Evolutionary conservation across 2,329 filamentous ascomycete genomes (phyloP).

Genomic region (Cercospora canescens): DNA sequence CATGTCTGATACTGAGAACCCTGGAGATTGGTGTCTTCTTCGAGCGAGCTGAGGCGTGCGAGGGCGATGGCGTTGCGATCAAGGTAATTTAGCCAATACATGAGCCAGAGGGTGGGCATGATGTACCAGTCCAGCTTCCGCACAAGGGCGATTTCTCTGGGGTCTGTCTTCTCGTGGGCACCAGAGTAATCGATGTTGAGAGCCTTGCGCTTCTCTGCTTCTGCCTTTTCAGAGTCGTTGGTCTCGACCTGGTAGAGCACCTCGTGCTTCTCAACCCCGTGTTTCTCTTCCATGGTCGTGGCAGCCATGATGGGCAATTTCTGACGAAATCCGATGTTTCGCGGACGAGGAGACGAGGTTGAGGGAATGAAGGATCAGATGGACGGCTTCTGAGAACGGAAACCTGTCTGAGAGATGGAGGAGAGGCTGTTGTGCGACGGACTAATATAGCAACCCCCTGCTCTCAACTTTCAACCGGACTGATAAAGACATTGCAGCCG

Average conservation of each 20-base stretch:
- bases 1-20: constrained; percentile 46
- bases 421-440: constrained; percentile 11
- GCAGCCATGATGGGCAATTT: constrained; percentile 16
- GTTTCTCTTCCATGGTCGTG: constrained; percentile 16
- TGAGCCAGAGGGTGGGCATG: constrained; percentile 10
- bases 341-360: not conserved
- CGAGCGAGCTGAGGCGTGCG: constrained; percentile 35
- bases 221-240: constrained; percentile 31
- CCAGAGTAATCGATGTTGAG: constrained; percentile 31
- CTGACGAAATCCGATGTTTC: not conserved
- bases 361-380: constrained; percentile 1
- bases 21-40: constrained; percentile 46
- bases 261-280: constrained; percentile 32
- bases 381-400: constrained; percentile 3
- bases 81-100: constrained; percentile 73
- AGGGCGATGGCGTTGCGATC: constrained; percentile 40
- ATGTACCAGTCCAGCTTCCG: constrained; percentile 9
- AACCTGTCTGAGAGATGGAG: constrained; percentile 1
- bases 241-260: constrained; percentile 20
- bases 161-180: constrained; percentile 13
- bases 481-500: not conserved
- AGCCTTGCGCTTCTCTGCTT: constrained; percentile 32
- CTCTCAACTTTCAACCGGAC: constrained; percentile 17
- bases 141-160: constrained; percentile 8
- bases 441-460: constrained; percentile 11